These are phyloP conservation scores for Salix udensis DNA, from an alignment of 345 rosid species.

Conservation along the genomic window DNA sequence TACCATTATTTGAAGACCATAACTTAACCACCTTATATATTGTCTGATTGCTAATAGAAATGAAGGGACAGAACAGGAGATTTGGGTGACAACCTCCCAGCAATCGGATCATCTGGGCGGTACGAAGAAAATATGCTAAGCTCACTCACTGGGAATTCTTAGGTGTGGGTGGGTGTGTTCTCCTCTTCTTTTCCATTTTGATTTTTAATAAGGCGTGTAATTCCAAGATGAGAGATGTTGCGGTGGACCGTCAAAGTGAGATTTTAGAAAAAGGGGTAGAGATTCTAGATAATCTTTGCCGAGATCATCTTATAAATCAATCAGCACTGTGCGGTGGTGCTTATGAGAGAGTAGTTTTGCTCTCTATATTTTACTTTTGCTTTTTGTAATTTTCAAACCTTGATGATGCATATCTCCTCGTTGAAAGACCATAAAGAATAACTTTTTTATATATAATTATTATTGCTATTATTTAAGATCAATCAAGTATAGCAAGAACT, in stretches of 20 bases:
- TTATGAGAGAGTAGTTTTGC: background rate
- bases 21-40: constrained; percentile 2
- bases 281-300: constrained; percentile 14
- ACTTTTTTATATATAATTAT: too few relatives aligned
- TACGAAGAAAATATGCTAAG: background rate
- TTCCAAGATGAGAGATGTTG: constrained; percentile 1
- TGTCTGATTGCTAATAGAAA: background rate
- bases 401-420: background rate
- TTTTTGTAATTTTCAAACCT: background rate
- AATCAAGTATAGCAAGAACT: background rate
- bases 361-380: background rate
- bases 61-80: background rate
- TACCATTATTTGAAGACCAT: background rate
- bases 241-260: constrained; percentile 11
- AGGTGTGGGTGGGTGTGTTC: background rate
- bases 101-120: background rate
- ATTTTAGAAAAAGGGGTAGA: background rate
- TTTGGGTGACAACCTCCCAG: background rate
- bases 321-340: background rate
- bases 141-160: constrained; percentile 7
- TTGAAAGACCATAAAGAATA: background rate
- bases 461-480: background rate
- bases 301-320: background rate
- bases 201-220: background rate
- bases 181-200: background rate